Evolutionary conservation across 129 eudicot species (phyloP), one percentile per base, ranked within the genome.

Genomic region (Artemisia annua): DNA sequence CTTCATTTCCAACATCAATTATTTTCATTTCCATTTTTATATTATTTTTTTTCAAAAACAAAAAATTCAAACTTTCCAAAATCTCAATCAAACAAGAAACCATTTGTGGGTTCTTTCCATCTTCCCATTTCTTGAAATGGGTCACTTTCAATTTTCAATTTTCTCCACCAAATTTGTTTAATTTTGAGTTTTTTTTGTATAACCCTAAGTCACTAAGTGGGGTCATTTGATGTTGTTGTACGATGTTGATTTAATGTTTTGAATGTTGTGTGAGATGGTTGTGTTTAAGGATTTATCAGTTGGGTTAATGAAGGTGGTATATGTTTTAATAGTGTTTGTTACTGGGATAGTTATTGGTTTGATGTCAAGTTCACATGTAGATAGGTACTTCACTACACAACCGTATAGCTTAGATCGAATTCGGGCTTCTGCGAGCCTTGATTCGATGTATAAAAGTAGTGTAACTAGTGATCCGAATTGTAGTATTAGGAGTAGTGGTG

Each of bases 281-380:
- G 46, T 39, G 46, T 39, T 39, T 18, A 77, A 81, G 63, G 98
- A 89, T 61, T 79, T 88, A 3, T 87, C 91, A 17, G 9, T 75
- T 39, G 83, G 88, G 53, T 73, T 92, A 1, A 66, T 82, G 12
- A 89, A 70, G 60, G 20, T 82, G 48, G 39, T 92, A 6, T 50
- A 81, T 7, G 46, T 77, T 67, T 66, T 87, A 58, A 84, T 92
- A 8, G 75, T 92, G 17, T 92, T 92, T 66, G 91, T 92, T 1
- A 67, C 75, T 35, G 98, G 98, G 39, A 70, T 89, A 3, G 84
- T 89, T 7, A 75, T 89, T 39, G 96, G 98, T 17, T 82, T 92
- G 18, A 56, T 61, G 13, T 92, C 95, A 10, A 87, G 87, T 48
- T 87, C 95, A 32, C 89, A 89, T 73, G 85, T 91, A 3, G 86